Percentiles rank a stretch among this genome's conserved stretches.
Conservation (phyloP, 805 yeast species). For the Metschnikowia dekortorum region DNA sequence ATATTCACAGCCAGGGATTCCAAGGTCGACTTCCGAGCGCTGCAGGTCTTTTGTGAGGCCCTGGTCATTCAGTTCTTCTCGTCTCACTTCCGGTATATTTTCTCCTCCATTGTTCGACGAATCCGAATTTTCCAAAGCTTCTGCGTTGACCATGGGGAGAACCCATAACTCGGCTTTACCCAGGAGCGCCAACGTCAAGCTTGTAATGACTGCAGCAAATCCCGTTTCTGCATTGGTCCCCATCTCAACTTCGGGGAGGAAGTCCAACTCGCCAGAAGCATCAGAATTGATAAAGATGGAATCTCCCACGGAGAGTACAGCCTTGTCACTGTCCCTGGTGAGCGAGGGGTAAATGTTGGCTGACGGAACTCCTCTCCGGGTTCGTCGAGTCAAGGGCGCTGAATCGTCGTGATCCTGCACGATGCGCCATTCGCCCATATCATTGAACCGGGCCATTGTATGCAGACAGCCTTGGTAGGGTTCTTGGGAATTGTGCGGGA, state of each 20-base stretch:
- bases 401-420: constrained; percentile 3
- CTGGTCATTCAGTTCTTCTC: not conserved
- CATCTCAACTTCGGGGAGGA: not conserved
- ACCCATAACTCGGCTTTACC: constrained; percentile 1
- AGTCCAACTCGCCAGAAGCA: not conserved
- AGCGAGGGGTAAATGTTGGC: constrained; percentile 6
- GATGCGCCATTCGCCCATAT: constrained; percentile 15
- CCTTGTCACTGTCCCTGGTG: constrained; percentile 34
- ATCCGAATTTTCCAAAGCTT: not conserved
- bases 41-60: not conserved
- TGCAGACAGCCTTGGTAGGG: not conserved
- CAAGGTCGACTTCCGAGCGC: not conserved
- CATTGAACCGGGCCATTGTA: constrained; percentile 8
- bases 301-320: constrained; percentile 52
- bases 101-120: not conserved
- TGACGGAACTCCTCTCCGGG: constrained; percentile 13
- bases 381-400: constrained; percentile 17
- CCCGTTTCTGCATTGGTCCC: not conserved
- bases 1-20: constrained; percentile 32
- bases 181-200: constrained; percentile 1
- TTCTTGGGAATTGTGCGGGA: not conserved
- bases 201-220: not conserved
- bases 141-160: not conserved
- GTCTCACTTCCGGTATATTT: not conserved
- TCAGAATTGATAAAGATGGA: constrained; percentile 35